Percentiles rank a stretch among this genome's conserved stretches.
Evolutionary conservation across 73 alveolate species (phyloP).

Genomic region (Blepharisma japonicum): DNA sequence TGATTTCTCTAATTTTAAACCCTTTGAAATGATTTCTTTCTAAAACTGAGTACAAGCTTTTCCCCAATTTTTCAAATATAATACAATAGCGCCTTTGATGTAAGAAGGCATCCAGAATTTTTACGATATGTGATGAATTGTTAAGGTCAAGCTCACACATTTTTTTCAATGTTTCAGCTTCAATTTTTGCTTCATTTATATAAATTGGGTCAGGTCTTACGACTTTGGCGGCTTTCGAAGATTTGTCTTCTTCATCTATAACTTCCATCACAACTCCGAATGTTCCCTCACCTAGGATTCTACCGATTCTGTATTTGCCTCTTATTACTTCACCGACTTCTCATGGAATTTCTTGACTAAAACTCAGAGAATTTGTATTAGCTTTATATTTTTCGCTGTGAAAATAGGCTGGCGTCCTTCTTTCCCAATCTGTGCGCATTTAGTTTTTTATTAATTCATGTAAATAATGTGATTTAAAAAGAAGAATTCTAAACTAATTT

Average conservation of each 20-base stretch:
- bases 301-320: not conserved
- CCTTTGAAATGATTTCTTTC: conserved; percentile 24
- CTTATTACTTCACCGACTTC: not conserved
- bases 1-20: conserved; percentile 22
- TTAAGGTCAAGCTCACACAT: not conserved
- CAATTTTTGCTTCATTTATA: not conserved
- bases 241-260: not conserved
- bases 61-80: conserved; percentile 59
- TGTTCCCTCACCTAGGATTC: conserved; percentile 11
- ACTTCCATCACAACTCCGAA: conserved; percentile 5
- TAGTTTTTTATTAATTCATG: too few species aligned
- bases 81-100: conserved; percentile 62
- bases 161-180: not conserved
- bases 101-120: conserved; percentile 63
- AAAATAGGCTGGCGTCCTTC: too few species aligned
- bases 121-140: conserved; percentile 60
- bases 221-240: not conserved
- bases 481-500: too few species aligned
- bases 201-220: not conserved
- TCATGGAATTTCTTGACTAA: not conserved
- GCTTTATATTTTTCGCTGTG: too few species aligned
- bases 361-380: too few species aligned
- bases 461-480: too few species aligned
- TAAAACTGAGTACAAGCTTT: conserved; percentile 59
- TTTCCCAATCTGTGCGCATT: too few species aligned